A percentile compares a stretch with the other conserved stretches of the same genome.
These are phyloP conservation scores for Ambrosia hybrid DNA, from an alignment of 140 eudicot species.

Conservation along the genomic window DNA sequence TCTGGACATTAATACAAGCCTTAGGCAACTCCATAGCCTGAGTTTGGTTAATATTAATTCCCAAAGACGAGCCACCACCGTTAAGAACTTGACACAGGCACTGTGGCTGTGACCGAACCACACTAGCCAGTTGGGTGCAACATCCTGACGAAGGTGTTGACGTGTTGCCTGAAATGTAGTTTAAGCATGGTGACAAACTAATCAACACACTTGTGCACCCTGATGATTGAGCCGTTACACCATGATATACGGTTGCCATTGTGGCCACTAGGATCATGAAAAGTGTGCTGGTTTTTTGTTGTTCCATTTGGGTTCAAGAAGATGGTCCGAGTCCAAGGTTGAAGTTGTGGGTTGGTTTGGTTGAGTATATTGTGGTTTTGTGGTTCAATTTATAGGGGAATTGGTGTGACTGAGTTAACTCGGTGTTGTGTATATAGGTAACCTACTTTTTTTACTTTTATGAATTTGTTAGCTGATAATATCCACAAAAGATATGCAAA, in stretches of 20 bases:
- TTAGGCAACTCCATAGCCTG: conserved; percentile 48
- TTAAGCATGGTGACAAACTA: conserved; percentile 60
- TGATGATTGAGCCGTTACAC: conserved; percentile 43
- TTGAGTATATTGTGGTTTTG: background rate
- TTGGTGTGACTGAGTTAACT: conserved; percentile 18
- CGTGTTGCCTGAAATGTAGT: conserved; percentile 41
- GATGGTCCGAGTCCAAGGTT: background rate
- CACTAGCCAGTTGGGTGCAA: conserved; percentile 48
- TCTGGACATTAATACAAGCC: conserved; percentile 50
- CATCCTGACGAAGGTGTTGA: conserved; percentile 49
- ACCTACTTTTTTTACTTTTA: conserved; percentile 27
- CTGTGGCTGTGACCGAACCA: conserved; percentile 50
- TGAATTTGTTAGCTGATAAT: background rate
- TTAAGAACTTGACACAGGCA: conserved; percentile 60
- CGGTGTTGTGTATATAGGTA: conserved; percentile 22
- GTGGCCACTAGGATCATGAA: conserved; percentile 24
- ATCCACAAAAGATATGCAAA: background rate
- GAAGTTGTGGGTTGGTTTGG: background rate
- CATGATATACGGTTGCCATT: conserved; percentile 19
- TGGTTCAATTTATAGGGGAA: conserved; percentile 20
- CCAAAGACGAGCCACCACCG: conserved; percentile 49
- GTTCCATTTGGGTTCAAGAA: conserved; percentile 26
- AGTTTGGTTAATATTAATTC: conserved; percentile 44
- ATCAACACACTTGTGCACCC: conserved; percentile 48
- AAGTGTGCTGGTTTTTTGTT: conserved; percentile 3